Percentiles rank a stretch among this genome's conserved stretches.
phyloP scores from a whole-genome alignment of 352 stramenopile species.

The Pythium plurisporium region DNA sequence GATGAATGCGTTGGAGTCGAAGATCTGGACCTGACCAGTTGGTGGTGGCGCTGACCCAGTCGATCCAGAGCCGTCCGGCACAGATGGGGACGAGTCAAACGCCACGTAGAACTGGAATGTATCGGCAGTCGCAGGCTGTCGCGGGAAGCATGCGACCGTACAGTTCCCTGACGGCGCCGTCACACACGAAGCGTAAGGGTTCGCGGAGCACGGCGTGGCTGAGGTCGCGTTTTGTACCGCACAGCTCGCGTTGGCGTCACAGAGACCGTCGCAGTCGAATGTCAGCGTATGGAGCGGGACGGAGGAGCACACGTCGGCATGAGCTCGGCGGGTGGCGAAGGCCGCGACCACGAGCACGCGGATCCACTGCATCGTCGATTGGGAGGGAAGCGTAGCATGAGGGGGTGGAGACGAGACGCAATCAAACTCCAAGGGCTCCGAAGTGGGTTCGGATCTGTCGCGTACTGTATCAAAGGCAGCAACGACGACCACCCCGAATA shows the following conservation, averaged over 20 bases:
- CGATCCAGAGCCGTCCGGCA: neutral
- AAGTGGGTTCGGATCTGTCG: too few species aligned
- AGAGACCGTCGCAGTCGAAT: slow-evolving; percentile 8
- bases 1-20: slow-evolving; percentile 9
- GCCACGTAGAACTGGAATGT: slow-evolving; percentile 17
- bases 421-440: too few species aligned
- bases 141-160: slow-evolving; percentile 4
- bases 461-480: too few species aligned
- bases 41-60: too few species aligned
- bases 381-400: too few species aligned
- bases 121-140: neutral
- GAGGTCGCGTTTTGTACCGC: neutral
- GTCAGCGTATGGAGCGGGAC: slow-evolving; percentile 6
- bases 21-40: too few species aligned
- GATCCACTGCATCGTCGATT: too few species aligned
- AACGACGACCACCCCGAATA: too few species aligned
- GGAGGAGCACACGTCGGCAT: neutral
- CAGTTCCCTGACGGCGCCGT: neutral
- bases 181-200: too few species aligned
- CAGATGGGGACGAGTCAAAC: neutral
- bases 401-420: too few species aligned
- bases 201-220: neutral
- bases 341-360: too few species aligned
- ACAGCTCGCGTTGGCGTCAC: neutral
- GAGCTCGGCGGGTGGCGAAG: too few species aligned